Base-by-base conservation (phyloP, 2,329 filamentous ascomycete genomes). In the Ophiocordyceps robertsii region DNA sequence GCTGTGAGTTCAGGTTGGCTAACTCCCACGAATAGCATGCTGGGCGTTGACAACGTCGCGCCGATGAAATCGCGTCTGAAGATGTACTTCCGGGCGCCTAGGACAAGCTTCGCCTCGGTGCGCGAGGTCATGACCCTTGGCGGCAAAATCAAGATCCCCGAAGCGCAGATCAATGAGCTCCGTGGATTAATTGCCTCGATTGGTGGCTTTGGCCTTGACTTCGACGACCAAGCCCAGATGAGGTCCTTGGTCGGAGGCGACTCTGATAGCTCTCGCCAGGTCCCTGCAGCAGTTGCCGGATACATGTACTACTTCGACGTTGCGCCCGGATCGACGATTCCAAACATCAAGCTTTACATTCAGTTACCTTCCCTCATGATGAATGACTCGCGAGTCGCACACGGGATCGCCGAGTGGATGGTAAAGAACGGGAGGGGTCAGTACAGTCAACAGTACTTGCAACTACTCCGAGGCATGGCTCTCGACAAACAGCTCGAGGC, bases 341-440 rank as follows among this genome's bases (percentile, higher is more conserved):
- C 41, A 11, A 37, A 43, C 36, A 37, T 43, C 37, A 43, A 46
- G 37, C 37, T 46, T 33, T 38, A 45, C 40, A 11, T 43, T 13
- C 43, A 40, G 21, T 39, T 40, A 3, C 43, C 40, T 17, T 24
- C 30, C 27, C 39, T 33, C 16, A 40, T 40, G 30, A 17, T 29
- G 13, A 37, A 45, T 11, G 43, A 45, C 27, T 24, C 39, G 12
- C 36, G 33, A 9, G 21, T 45, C n/a, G 29, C 43, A 16, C 36
- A 17, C 11, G 19, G 29, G 13, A n/a, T 43, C 16, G 21, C 38
- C 7, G 29, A 29, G 7, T 39, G 41, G 41, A 38, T 43, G 36
- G 29, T 27, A 14, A 29, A 29, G 13, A 27, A 21, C 17, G 41
- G 41, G 12, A 37, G 41, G 24, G 37, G 41, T 16, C 24, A 39